Base-by-base conservation (phyloP, 179 eudicot genomes). In the Silene noctiflora region DNA sequence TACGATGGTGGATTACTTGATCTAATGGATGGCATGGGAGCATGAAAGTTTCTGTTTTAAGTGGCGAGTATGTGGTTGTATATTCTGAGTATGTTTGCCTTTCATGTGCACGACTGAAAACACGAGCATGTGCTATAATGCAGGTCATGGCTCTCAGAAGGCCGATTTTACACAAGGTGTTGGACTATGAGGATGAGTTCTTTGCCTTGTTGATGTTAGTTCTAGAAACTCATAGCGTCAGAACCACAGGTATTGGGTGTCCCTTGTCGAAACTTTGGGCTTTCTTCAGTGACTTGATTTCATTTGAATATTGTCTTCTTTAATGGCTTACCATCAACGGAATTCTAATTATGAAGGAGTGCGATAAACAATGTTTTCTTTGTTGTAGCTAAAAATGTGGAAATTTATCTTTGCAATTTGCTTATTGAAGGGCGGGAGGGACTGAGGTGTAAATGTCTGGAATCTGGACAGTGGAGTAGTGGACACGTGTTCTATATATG, bases 121-220 rank as follows among this genome's bases (percentile, higher is more conserved):
- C 6, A 22, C 13, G 33, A 8, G 19, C 27, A 12, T 73, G 55
- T 79, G n/a, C 70, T 20, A 39, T 75, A 19, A 70, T 81, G 76
- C 84, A 94, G 98, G 98, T 94, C 13, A 85, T 94, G 79, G 98
- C 98, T 82, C 48, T 94, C 58, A 83, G 98, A 84, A 89, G 98
- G 78, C 97, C 98, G 55, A 83, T 94, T 67, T 81, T 94, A 73
- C 98, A 92, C 64, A 94, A 83, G 83, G 85, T 94, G 33, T 80
- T 94, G 58, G 98, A 94, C 78, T 94, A 92, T 21, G 98, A 94
- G 84, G 96, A 94, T 75, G 98, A 94, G 83, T 94, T 88, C 80
- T 92, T 94, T 81, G 94, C 97, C 42, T 83, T 89, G 76, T 85
- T 94, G 74, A 94, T 89, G 90, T 89, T 94, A 21, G 86, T 94